These are phyloP conservation scores for Pseudozyma sp. DNA, from an alignment of 1,284 basidiomycete species.

Conservation along the genomic window DNA sequence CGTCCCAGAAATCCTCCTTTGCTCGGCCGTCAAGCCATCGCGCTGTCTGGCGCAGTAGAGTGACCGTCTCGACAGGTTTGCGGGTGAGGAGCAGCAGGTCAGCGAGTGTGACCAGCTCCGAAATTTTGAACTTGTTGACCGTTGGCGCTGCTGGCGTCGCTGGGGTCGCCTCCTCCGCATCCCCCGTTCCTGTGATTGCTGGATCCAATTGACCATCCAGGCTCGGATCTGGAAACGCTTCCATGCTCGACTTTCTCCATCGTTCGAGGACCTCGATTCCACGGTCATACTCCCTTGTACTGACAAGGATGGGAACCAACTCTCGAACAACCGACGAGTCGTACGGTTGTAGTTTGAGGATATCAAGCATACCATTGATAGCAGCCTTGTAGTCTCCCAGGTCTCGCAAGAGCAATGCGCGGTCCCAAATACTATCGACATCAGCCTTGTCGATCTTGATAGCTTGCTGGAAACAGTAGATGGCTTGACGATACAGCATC, in stretches of 20 bases:
- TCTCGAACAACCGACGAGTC: conserved; percentile 84
- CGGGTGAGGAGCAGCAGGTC: conserved; percentile 82
- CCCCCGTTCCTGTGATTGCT: conserved; percentile 21
- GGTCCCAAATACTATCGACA: conserved; percentile 88
- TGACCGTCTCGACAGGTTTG: conserved; percentile 78
- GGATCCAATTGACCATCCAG: conserved; percentile 19
- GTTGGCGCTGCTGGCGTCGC: conserved; percentile 3
- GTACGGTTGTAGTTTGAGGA: conserved; percentile 82
- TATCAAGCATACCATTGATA: conserved; percentile 78
- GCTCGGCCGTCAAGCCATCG: conserved; percentile 88
- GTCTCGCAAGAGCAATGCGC: conserved; percentile 83
- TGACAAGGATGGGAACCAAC: conserved; percentile 81
- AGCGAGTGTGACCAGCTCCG: conserved; percentile 78
- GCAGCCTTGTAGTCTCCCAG: conserved; percentile 81
- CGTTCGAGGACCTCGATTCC: conserved; percentile 78
- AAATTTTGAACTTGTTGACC: conserved; percentile 54
- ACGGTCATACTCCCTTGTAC: conserved; percentile 75
- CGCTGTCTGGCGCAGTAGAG: conserved; percentile 80
- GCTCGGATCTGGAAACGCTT: conserved; percentile 59
- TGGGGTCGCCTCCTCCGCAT: background rate
- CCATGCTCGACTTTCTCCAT: conserved; percentile 72
- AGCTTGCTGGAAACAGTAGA: conserved; percentile 91
- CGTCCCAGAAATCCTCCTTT: conserved; percentile 82
- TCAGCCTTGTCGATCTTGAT: conserved; percentile 83
- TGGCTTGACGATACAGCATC: conserved; percentile 82